Conservation (phyloP, 768 basidiomycete species). For the Agrocybe pediades region DNA sequence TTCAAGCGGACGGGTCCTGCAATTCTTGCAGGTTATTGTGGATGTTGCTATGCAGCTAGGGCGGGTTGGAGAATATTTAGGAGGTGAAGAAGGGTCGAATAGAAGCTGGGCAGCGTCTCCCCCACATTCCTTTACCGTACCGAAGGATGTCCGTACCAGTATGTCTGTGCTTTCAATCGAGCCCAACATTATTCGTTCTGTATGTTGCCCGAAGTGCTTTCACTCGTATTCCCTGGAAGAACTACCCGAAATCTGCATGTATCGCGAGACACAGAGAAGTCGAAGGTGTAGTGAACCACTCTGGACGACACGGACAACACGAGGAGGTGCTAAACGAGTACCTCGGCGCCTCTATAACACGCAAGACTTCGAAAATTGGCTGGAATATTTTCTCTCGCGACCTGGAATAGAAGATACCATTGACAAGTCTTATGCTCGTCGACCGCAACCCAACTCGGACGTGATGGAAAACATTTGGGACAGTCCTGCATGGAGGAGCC, state of each 20-base stretch:
- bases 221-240: constrained; percentile 5
- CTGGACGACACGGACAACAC: constrained; percentile 14
- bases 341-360: constrained; percentile 22
- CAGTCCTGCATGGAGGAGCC: constrained; percentile 28
- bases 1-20: constrained; percentile 15
- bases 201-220: constrained; percentile 30
- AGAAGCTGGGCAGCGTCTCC: constrained; percentile 7
- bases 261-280: constrained; percentile 17
- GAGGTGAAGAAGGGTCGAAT: constrained; percentile 7
- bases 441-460: neutral
- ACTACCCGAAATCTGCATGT: constrained; percentile 18
- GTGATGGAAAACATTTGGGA: constrained; percentile 25
- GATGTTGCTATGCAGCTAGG: constrained; percentile 15
- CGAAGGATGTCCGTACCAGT: constrained; percentile 25
- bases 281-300: constrained; percentile 20
- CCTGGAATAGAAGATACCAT: constrained; percentile 19
- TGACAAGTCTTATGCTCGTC: constrained; percentile 12
- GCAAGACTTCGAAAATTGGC: constrained; percentile 29
- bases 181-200: constrained; percentile 21
- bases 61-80: neutral
- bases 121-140: constrained; percentile 12
- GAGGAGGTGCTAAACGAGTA: constrained; percentile 16
- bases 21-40: constrained; percentile 11
- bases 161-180: constrained; percentile 16
- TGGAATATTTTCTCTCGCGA: constrained; percentile 26